A percentile compares a stretch with the other conserved stretches of the same genome.
Evolutionary conservation across 2,329 filamentous ascomycete species (phyloP).

Genomic region (Aspergillus phoenicis): DNA sequence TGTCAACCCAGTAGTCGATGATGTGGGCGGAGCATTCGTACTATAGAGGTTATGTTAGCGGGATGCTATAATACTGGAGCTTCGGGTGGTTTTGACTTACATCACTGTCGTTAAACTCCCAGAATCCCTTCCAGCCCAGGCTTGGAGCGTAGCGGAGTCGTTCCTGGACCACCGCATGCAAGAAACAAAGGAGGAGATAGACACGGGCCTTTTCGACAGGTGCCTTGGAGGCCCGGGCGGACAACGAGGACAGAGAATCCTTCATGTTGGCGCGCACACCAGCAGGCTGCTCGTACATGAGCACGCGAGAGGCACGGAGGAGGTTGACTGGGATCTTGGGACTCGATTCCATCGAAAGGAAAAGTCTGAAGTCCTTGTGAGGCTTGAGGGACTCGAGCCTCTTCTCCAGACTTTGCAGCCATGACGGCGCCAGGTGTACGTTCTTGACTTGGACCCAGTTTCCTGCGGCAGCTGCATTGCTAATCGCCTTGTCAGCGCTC

Average conservation of each 20-base stretch:
- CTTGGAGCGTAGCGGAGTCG: constrained; percentile 89
- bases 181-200: constrained; percentile 87
- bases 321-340: constrained; percentile 96
- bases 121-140: constrained; percentile 97
- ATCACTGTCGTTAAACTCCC: constrained; percentile 99
- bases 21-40: constrained; percentile 98
- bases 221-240: constrained; percentile 72
- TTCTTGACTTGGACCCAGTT: constrained; percentile 99
- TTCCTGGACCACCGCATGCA: constrained; percentile 96
- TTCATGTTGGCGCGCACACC: constrained; percentile 98
- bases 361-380: constrained; percentile 87
- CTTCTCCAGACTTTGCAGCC: constrained; percentile 97
- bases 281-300: constrained; percentile 98
- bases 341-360: constrained; percentile 97
- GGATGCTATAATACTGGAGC: background rate
- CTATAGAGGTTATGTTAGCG: constrained; percentile 48
- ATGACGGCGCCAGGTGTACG: constrained; percentile 91
- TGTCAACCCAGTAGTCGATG: constrained; percentile 91
- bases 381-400: constrained; percentile 93
- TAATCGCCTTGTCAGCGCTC: constrained; percentile 93
- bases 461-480: constrained; percentile 84
- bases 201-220: constrained; percentile 89
- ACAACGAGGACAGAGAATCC: constrained; percentile 85
- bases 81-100: constrained; percentile 61
- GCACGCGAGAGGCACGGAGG: constrained; percentile 84